Conservation (phyloP, 2,329 filamentous ascomycete species). For the Penicillium sp. region DNA sequence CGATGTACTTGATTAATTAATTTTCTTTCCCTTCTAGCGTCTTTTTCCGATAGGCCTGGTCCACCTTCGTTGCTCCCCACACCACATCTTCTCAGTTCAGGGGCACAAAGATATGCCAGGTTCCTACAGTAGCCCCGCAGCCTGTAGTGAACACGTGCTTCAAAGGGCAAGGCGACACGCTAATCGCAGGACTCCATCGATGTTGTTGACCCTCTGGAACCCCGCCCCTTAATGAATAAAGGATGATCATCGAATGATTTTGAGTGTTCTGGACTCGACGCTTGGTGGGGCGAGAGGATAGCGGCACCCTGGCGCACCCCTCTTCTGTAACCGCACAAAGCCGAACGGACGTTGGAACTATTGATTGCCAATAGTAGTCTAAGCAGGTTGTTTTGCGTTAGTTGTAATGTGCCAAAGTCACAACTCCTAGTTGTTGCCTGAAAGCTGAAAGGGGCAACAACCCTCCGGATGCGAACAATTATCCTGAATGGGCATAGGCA, state of each 20-base stretch:
- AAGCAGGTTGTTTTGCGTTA: not conserved
- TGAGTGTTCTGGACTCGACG: conserved; percentile 14
- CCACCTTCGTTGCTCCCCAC: conserved; percentile 7
- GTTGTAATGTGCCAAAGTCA: conserved; percentile 2
- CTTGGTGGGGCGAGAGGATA: not conserved
- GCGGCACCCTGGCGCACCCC: not conserved
- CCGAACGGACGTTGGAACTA: conserved; percentile 20
- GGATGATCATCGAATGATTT: conserved; percentile 15
- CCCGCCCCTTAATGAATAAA: conserved; percentile 1
- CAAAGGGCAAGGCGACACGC: too few relatives aligned
- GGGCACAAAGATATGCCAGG: conserved; percentile 6
- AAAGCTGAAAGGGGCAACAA: not conserved
- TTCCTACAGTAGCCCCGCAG: conserved; percentile 26
- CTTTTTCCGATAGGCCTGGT: conserved; percentile 8
- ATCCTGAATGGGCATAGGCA: not conserved
- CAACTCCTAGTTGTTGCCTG: not conserved
- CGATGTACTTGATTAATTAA: not conserved
- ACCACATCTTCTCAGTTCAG: conserved; percentile 11
- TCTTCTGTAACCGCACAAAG: conserved; percentile 8
- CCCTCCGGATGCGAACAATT: not conserved
- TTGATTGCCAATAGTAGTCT: conserved; percentile 13
- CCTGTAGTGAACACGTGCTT: conserved; percentile 27
- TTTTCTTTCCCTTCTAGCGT: conserved; percentile 3
- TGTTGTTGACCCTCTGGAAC: not conserved
- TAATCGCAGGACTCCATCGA: not conserved